phyloP scores from a whole-genome alignment of 352 stramenopile species.

The Phytophthora boehmeriae region DNA sequence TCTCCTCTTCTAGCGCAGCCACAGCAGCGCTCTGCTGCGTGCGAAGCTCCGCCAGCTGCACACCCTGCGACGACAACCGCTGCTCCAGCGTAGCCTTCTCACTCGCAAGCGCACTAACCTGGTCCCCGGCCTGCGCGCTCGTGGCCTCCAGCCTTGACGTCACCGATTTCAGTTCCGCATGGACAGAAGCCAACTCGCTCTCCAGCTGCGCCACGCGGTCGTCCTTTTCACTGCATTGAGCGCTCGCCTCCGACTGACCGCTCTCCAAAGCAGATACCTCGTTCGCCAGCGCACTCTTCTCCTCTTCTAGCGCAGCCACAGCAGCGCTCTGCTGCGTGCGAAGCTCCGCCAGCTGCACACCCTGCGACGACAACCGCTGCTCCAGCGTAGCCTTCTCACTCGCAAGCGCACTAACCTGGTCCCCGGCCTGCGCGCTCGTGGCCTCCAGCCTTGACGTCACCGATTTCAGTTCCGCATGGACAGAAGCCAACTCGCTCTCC shows the following conservation, averaged over 20 bases:
- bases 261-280: not conserved
- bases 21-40: not conserved
- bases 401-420: not conserved
- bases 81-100: conserved; percentile 1
- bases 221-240: conserved; percentile 1
- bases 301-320: not conserved
- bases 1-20: not conserved
- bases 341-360: not conserved
- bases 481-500: not conserved
- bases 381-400: conserved; percentile 1
- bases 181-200: not conserved
- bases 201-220: not conserved
- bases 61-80: conserved; percentile 1
- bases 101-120: not conserved
- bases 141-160: not conserved
- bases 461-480: not conserved
- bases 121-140: not conserved
- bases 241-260: not conserved
- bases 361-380: conserved; percentile 1
- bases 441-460: not conserved
- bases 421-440: not conserved
- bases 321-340: not conserved
- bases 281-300: not conserved
- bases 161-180: not conserved
- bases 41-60: not conserved